Conservation (phyloP, 495 filamentous ascomycete genomes). For the Pseudevernia furfuracea region DNA sequence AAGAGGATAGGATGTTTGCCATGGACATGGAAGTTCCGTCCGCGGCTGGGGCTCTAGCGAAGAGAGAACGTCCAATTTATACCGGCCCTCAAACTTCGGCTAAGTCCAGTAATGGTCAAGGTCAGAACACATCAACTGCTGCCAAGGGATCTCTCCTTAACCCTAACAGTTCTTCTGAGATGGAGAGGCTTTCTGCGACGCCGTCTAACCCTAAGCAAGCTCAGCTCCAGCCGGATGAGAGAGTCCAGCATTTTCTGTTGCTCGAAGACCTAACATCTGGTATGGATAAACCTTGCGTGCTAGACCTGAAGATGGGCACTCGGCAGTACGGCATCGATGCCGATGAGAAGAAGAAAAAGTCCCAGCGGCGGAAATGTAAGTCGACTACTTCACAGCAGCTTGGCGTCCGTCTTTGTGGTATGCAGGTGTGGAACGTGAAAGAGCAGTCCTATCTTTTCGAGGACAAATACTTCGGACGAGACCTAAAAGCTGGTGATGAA, state of each 20-base stretch:
- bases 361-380: conserved; percentile 86
- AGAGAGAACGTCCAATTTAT: not conserved
- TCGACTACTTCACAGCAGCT: conserved; percentile 85
- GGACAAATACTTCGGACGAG: conserved; percentile 94
- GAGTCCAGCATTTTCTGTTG: conserved; percentile 86
- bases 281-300: conserved; percentile 91
- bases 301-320: conserved; percentile 99
- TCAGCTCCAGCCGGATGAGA: conserved; percentile 57
- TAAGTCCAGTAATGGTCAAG: not conserved
- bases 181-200: not conserved
- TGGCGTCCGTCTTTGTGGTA: conserved; percentile 87
- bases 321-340: conserved; percentile 96
- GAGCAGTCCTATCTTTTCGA: conserved; percentile 78
- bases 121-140: conserved; percentile 7
- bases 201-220: conserved; percentile 75
- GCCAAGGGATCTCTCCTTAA: not conserved
- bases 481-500: conserved; percentile 78
- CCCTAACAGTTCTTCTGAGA: not conserved
- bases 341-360: conserved; percentile 81
- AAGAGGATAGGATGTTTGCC: conserved; percentile 64
- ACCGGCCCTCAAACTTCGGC: not conserved
- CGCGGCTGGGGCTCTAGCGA: conserved; percentile 10
- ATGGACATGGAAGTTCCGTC: conserved; percentile 54
- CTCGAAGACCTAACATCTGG: conserved; percentile 96
- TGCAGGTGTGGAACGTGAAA: conserved; percentile 90